A percentile compares a stretch with the other conserved stretches of the same genome.
Conservation (phyloP, 805 yeast genomes). For the Barnettozyma siamensis region DNA sequence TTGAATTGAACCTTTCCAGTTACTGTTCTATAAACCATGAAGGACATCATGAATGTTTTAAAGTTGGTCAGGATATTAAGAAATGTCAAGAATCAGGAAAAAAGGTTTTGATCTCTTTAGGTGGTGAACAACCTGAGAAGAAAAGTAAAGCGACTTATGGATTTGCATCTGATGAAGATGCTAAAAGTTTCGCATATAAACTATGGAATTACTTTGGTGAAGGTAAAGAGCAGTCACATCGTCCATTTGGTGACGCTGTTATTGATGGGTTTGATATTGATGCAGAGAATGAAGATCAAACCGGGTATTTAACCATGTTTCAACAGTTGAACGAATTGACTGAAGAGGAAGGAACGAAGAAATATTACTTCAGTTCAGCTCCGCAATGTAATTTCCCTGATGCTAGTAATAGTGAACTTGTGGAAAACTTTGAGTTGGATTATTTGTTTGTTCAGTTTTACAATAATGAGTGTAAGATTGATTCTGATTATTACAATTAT, state of each 20-base stretch:
- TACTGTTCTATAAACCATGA: constrained; percentile 34
- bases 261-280: constrained; percentile 95
- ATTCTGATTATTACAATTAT: constrained; percentile 40
- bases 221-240: constrained; percentile 36
- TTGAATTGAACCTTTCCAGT: constrained; percentile 50
- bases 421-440: constrained; percentile 52
- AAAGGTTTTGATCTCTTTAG: constrained; percentile 67
- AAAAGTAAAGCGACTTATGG: constrained; percentile 47
- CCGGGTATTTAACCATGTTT: constrained; percentile 66
- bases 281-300: constrained; percentile 57
- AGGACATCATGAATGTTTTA: constrained; percentile 35
- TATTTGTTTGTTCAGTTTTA: constrained; percentile 71
- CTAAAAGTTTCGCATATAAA: constrained; percentile 48
- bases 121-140: constrained; percentile 63
- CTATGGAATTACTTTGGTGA: constrained; percentile 60
- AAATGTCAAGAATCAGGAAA: constrained; percentile 78
- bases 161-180: constrained; percentile 74
- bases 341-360: constrained; percentile 38
- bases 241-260: constrained; percentile 64
- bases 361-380: constrained; percentile 65
- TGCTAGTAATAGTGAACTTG: constrained; percentile 40
- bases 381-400: constrained; percentile 80
- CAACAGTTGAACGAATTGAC: constrained; percentile 37
- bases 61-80: constrained; percentile 61
- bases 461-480: constrained; percentile 55